Evolutionary conservation across 306 rosid genomes (phyloP).

Genomic region (Biancaea sappan): DNA sequence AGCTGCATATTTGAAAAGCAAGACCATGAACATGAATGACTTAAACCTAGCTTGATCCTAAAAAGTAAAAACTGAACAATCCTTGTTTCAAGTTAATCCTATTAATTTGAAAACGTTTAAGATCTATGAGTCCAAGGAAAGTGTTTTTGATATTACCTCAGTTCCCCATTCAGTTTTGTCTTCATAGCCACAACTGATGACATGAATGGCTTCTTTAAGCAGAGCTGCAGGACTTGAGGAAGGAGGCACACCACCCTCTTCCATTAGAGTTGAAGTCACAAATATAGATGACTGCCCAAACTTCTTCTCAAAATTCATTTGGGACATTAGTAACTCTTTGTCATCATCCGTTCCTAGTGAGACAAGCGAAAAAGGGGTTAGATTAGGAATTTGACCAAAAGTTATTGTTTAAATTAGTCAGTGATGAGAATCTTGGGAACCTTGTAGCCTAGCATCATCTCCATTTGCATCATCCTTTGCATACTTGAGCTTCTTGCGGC

Average conservation of each 20-base stretch:
- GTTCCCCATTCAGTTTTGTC: conserved; percentile 94
- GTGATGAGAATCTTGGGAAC: conserved; percentile 36
- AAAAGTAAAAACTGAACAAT: too few species aligned
- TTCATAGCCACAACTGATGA: conserved; percentile 89
- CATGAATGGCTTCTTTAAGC: conserved; percentile 91
- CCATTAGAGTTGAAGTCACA: conserved; percentile 89
- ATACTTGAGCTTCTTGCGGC: conserved; percentile 72
- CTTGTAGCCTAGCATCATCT: conserved; percentile 58
- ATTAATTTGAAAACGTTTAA: conserved; percentile 24
- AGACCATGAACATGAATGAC: conserved; percentile 11
- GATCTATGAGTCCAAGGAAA: conserved; percentile 8
- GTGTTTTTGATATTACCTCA: conserved; percentile 58
- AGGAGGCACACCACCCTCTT: conserved; percentile 90
- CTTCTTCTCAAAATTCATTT: conserved; percentile 87
- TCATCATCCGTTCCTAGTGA: conserved; percentile 64
- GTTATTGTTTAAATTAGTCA: neutral
- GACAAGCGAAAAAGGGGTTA: neutral
- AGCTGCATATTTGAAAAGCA: conserved; percentile 56
- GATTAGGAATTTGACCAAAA: conserved; percentile 13
- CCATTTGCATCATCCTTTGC: conserved; percentile 64
- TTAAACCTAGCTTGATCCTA: too few species aligned
- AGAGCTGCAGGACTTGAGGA: conserved; percentile 78
- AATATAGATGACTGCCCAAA: conserved; percentile 89
- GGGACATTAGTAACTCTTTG: conserved; percentile 79
- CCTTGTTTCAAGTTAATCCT: conserved; percentile 1